These are phyloP conservation scores for Trichocladium uniseriatum DNA, from an alignment of 495 filamentous ascomycete species.

Conservation along the genomic window DNA sequence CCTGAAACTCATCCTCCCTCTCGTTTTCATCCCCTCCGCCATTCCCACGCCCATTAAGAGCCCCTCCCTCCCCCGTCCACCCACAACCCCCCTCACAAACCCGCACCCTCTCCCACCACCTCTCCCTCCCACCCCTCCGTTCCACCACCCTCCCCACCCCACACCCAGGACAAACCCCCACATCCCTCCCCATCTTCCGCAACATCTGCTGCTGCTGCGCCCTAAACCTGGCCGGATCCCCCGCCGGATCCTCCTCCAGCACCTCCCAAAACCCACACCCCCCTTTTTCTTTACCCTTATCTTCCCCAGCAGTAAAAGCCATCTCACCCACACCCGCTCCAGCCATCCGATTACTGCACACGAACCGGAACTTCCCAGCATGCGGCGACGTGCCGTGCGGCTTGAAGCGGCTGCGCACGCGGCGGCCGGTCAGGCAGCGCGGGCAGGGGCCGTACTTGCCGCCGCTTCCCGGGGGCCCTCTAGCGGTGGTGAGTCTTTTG, in stretches of 20 bases:
- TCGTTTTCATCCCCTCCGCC: no score
- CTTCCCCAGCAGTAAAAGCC: no score
- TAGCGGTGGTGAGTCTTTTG: background rate
- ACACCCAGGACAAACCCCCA: no score
- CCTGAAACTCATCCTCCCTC: no score
- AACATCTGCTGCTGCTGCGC: background rate
- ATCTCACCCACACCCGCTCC: no score
- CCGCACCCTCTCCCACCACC: no score
- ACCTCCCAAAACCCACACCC: slow-evolving; percentile 8
- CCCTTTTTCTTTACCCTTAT: no score
- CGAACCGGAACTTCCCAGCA: slow-evolving; percentile 7
- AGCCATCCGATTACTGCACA: slow-evolving; percentile 8
- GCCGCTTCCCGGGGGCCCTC: background rate
- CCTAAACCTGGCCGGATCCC: background rate
- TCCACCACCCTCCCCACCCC: no score
- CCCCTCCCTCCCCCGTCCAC: no score
- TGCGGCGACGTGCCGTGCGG: background rate
- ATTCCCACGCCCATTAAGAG: no score
- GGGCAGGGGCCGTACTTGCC: slow-evolving; percentile 18
- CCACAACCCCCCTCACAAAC: no score
- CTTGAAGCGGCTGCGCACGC: slow-evolving; percentile 5
- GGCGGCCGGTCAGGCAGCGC: slow-evolving; percentile 8
- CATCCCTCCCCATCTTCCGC: background rate
- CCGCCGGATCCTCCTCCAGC: slow-evolving; percentile 2
- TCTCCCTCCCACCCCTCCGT: no score